These are phyloP conservation scores for Xenoacremonium recifei DNA, from an alignment of 2,329 filamentous ascomycete genomes.

Conservation along the genomic window DNA sequence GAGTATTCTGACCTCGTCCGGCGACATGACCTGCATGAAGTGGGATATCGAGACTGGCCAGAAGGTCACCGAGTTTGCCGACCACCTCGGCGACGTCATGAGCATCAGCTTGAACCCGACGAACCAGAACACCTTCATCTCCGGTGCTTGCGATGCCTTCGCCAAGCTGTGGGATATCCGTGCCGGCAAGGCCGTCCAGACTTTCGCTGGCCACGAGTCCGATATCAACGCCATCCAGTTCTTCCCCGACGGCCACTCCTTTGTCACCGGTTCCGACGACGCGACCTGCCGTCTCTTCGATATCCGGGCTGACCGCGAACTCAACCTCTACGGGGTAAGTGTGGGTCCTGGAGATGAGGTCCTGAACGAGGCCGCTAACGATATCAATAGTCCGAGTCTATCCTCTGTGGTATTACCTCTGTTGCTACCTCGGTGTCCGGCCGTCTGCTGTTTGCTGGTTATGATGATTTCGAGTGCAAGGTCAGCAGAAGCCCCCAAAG, in stretches of 20 bases:
- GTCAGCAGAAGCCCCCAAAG: slow-evolving; percentile 48
- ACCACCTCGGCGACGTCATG: slow-evolving; percentile 98
- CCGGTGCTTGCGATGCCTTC: slow-evolving; percentile 97
- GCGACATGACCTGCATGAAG: slow-evolving; percentile 99
- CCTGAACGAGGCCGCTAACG: slow-evolving; percentile 15
- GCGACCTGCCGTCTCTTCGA: slow-evolving; percentile 97
- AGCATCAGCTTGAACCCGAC: slow-evolving; percentile 99
- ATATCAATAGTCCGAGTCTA: slow-evolving; percentile 77
- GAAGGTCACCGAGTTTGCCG: slow-evolving; percentile 96
- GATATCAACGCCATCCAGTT: slow-evolving; percentile 99
- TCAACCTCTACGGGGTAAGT: slow-evolving; percentile 68
- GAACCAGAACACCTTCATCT: slow-evolving; percentile 98
- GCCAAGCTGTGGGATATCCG: slow-evolving; percentile 99
- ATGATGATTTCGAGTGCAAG: slow-evolving; percentile 99
- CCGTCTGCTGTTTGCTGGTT: slow-evolving; percentile 90
- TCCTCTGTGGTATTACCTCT: slow-evolving; percentile 96
- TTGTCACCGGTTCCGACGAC: slow-evolving; percentile 96
- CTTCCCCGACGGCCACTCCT: slow-evolving; percentile 98
- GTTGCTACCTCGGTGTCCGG: slow-evolving; percentile 98
- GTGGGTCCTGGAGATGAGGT: slow-evolving; percentile 8
- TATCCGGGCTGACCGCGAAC: slow-evolving; percentile 86
- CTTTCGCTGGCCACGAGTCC: slow-evolving; percentile 96
- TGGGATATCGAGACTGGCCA: slow-evolving; percentile 99
- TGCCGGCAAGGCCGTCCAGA: slow-evolving; percentile 96
- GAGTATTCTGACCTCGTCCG: slow-evolving; percentile 94